Conservation (phyloP, 139 green algal genomes). For the Dunaliella sp. region DNA sequence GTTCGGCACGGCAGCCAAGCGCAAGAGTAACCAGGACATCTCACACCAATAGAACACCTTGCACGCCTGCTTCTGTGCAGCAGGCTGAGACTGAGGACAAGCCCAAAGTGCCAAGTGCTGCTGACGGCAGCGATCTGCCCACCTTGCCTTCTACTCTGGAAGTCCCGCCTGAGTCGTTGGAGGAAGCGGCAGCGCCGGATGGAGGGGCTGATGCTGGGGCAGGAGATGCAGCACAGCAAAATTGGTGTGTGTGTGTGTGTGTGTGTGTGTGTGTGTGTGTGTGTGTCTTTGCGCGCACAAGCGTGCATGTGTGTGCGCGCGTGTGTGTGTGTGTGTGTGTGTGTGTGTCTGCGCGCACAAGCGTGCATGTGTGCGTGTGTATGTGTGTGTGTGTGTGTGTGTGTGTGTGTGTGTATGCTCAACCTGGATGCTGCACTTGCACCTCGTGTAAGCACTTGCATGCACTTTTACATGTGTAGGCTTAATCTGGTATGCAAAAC, state of each 20-base stretch:
- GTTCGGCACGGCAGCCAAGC: background rate
- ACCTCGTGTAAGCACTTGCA: background rate
- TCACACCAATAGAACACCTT: background rate
- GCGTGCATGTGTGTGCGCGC: background rate
- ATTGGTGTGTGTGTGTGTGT: background rate
- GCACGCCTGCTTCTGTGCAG: no score
- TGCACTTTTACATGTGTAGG: background rate
- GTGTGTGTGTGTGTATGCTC: background rate
- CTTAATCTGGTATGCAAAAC: no score
- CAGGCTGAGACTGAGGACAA: no score
- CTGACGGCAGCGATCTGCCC: background rate
- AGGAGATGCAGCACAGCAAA: background rate
- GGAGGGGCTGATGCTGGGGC: slow-evolving; percentile 3
- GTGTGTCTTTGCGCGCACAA: no score
- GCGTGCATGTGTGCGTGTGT: background rate
- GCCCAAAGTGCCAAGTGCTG: no score
- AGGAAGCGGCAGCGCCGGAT: background rate
- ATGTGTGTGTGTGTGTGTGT: background rate
- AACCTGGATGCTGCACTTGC: no score
- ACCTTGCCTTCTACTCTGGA: background rate
- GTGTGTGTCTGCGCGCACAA: no score
- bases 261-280: background rate
- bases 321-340: background rate
- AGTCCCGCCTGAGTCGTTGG: background rate
- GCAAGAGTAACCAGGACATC: no score